Conservation (phyloP, 75 land plant species). For the Larix kaempferi region DNA sequence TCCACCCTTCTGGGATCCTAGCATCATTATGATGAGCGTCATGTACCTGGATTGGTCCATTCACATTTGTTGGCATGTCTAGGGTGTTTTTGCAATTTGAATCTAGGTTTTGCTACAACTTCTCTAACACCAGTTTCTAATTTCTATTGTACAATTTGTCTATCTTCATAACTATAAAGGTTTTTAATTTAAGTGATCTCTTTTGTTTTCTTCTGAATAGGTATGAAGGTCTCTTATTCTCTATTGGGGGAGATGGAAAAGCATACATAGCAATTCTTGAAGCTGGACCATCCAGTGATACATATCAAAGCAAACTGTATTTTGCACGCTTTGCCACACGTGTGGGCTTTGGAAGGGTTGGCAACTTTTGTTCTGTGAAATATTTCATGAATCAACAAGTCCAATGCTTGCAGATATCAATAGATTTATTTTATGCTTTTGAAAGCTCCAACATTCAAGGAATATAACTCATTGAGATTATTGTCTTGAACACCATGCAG, state of each 20-base stretch:
- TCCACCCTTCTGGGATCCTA: too few species aligned
- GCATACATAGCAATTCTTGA: slow-evolving; percentile 75
- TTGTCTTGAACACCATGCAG: slow-evolving; percentile 29
- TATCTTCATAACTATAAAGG: too few species aligned
- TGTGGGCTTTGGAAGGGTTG: slow-evolving; percentile 92
- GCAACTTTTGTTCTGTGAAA: slow-evolving; percentile 14
- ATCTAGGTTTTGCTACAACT: too few species aligned
- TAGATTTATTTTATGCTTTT: not conserved
- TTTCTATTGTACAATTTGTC: too few species aligned
- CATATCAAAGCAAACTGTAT: slow-evolving; percentile 66
- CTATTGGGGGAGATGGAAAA: slow-evolving; percentile 96
- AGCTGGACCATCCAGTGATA: slow-evolving; percentile 72
- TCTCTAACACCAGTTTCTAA: too few species aligned
- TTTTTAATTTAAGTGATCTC: too few species aligned
- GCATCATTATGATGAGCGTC: too few species aligned
- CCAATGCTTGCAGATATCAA: not conserved
- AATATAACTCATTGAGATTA: slow-evolving; percentile 2
- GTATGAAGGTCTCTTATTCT: slow-evolving; percentile 88
- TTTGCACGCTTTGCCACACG: slow-evolving; percentile 79
- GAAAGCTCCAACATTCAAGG: not conserved
- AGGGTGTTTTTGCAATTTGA: too few species aligned
- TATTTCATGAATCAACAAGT: too few species aligned
- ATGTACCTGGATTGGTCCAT: too few species aligned
- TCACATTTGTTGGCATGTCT: too few species aligned
- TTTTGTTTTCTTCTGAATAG: slow-evolving; percentile 22